These are phyloP conservation scores for Apiospora kogelbergensis DNA, from an alignment of 2,329 filamentous ascomycete species.

Conservation along the genomic window DNA sequence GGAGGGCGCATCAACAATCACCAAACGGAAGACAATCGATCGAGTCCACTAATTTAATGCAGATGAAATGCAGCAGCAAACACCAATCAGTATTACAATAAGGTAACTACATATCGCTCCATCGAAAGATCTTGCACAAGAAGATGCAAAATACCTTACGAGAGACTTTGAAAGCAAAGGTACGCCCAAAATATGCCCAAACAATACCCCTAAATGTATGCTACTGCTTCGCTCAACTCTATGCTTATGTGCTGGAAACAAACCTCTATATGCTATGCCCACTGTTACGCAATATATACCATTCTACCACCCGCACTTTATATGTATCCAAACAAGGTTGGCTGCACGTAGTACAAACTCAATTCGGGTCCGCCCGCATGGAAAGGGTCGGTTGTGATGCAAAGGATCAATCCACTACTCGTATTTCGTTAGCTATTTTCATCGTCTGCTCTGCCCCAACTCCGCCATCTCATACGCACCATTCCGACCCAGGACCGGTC, in stretches of 20 bases:
- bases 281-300: neutral
- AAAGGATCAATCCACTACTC: conserved; percentile 2
- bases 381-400: neutral
- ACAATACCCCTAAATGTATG: neutral
- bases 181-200: neutral
- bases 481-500: conserved; percentile 29
- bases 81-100: too few species aligned
- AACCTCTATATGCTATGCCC: neutral
- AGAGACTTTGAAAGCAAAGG: neutral
- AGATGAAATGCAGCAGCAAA: too few species aligned
- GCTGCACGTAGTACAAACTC: neutral
- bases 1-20: neutral
- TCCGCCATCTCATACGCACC: conserved; percentile 27
- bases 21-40: too few species aligned
- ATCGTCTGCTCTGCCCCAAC: neutral
- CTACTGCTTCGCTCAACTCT: neutral
- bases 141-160: neutral
- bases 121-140: neutral
- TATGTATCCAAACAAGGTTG: neutral
- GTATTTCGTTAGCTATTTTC: conserved; percentile 9
- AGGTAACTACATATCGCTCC: too few species aligned
- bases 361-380: neutral
- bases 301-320: neutral
- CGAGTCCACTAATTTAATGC: too few species aligned
- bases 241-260: neutral